A percentile compares a stretch with the other conserved stretches of the same genome.
These are phyloP conservation scores for Paecilomyces variotii DNA, from an alignment of 2,329 filamentous ascomycete species.

Conservation along the genomic window DNA sequence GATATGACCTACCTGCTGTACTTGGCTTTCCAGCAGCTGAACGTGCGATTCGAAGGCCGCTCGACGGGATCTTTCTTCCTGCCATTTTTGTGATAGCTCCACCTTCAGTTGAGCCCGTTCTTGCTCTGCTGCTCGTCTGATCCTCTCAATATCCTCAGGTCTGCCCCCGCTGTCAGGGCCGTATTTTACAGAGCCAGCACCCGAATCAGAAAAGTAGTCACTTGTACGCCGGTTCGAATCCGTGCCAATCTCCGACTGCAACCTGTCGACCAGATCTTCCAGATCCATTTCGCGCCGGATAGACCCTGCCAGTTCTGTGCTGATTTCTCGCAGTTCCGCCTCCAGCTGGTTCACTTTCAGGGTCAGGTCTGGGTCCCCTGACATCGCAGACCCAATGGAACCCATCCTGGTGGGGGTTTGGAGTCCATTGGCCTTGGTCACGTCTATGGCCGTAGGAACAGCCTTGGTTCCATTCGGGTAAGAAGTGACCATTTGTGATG, in stretches of 20 bases:
- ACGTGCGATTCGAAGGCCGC: conserved; percentile 76
- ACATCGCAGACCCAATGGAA: conserved; percentile 38
- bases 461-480: conserved; percentile 25
- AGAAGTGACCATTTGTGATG: conserved; percentile 43
- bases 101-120: conserved; percentile 81
- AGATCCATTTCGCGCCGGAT: conserved; percentile 94
- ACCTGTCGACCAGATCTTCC: conserved; percentile 82
- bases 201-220: conserved; percentile 97
- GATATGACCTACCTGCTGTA: conserved; percentile 50
- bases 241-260: conserved; percentile 64
- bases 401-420: conserved; percentile 31
- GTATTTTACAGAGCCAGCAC: conserved; percentile 74
- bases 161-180: conserved; percentile 52
- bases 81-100: conserved; percentile 75
- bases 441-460: conserved; percentile 43
- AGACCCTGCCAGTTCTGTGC: conserved; percentile 81
- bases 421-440: conserved; percentile 45
- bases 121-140: conserved; percentile 78
- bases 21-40: conserved; percentile 69
- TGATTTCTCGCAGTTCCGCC: conserved; percentile 88
- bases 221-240: conserved; percentile 69
- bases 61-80: conserved; percentile 73
- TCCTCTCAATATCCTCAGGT: conserved; percentile 67
- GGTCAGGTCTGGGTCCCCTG: conserved; percentile 39
- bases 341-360: conserved; percentile 77